phyloP scores from a whole-genome alignment of 805 yeast genomes.

The Pichia thaimueangensis region DNA sequence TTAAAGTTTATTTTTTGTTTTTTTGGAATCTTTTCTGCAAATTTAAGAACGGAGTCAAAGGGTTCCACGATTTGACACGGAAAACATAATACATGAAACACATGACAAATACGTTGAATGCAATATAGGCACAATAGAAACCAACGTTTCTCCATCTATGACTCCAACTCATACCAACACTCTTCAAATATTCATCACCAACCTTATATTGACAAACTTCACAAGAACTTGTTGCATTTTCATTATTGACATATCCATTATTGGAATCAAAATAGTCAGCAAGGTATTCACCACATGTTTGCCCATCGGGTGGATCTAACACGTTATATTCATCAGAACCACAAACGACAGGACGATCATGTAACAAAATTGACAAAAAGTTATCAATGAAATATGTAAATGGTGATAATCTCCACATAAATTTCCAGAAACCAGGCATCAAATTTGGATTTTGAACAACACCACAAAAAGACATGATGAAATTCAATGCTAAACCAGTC shows the following conservation, averaged over 20 bases:
- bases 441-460: conserved; percentile 48
- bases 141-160: conserved; percentile 67
- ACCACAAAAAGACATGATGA: conserved; percentile 63
- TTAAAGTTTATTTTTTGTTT: too few relatives aligned
- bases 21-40: conserved; percentile 1
- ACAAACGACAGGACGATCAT: conserved; percentile 48
- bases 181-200: conserved; percentile 42
- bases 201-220: conserved; percentile 40
- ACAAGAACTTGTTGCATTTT: conserved; percentile 42
- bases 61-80: conserved; percentile 23
- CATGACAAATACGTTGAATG: conserved; percentile 43
- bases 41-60: neutral
- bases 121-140: conserved; percentile 48
- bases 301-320: conserved; percentile 50
- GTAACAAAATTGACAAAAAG: conserved; percentile 43
- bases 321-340: conserved; percentile 40
- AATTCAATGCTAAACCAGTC: conserved; percentile 47
- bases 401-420: conserved; percentile 72
- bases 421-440: conserved; percentile 81
- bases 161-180: conserved; percentile 37
- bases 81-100: conserved; percentile 29
- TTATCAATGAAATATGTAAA: conserved; percentile 60
- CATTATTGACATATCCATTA: conserved; percentile 54
- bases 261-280: conserved; percentile 29
- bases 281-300: conserved; percentile 58